Conservation (phyloP, 2,329 filamentous ascomycete species). For the Sphaceloma murrayae region DNA sequence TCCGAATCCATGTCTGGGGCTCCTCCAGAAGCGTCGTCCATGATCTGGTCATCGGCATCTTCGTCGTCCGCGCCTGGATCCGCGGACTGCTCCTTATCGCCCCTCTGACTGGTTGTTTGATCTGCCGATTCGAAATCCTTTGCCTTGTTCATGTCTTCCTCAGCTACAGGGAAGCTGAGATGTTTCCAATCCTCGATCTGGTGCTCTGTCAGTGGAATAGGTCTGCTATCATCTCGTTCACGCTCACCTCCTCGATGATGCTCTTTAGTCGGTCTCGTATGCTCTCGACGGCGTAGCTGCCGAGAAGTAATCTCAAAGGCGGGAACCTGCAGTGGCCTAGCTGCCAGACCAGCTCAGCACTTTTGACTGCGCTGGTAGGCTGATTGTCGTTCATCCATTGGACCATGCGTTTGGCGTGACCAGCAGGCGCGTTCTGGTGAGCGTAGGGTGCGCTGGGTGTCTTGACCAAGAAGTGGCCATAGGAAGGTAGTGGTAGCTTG, state of each 20-base stretch:
- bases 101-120: slow-evolving; percentile 15
- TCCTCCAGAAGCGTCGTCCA: slow-evolving; percentile 6
- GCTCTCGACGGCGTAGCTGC: slow-evolving; percentile 91
- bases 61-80: slow-evolving; percentile 6
- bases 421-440: slow-evolving; percentile 65
- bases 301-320: slow-evolving; percentile 73
- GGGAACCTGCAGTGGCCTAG: slow-evolving; percentile 91
- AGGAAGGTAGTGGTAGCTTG: slow-evolving; percentile 52
- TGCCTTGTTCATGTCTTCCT: slow-evolving; percentile 23
- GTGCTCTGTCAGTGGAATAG: no score
- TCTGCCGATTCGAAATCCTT: slow-evolving; percentile 19
- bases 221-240: no score
- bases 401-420: slow-evolving; percentile 82
- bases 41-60: slow-evolving; percentile 7
- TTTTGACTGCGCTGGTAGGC: slow-evolving; percentile 85
- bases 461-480: slow-evolving; percentile 88
- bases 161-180: slow-evolving; percentile 28
- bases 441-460: slow-evolving; percentile 73
- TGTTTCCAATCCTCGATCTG: slow-evolving; percentile 35
- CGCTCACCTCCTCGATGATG: slow-evolving; percentile 78
- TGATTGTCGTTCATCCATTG: slow-evolving; percentile 92
- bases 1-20: slow-evolving; percentile 18
- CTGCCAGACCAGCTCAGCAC: slow-evolving; percentile 87
- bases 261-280: slow-evolving; percentile 81
- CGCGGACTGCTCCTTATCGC: slow-evolving; percentile 7